Percentiles rank a stretch among this genome's conserved stretches.
These are phyloP conservation scores for Globisporangium nagaii DNA, from an alignment of 352 stramenopile species.

Conservation along the genomic window DNA sequence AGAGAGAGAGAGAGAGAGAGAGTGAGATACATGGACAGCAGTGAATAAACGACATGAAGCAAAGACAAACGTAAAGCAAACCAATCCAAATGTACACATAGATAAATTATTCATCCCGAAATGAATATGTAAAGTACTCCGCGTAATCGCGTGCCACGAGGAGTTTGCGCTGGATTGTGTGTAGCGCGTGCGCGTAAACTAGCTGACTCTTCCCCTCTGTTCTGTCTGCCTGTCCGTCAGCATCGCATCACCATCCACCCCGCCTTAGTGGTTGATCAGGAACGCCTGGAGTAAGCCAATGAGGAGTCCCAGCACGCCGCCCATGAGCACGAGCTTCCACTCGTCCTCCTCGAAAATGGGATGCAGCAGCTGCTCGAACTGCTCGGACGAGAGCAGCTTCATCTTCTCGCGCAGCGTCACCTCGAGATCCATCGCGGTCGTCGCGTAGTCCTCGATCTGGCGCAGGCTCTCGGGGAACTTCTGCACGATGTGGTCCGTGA, in stretches of 20 bases:
- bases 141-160: conserved; percentile 2
- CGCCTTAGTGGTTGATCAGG: conserved; percentile 72
- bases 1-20: background rate
- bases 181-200: background rate
- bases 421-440: conserved; percentile 89
- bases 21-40: background rate
- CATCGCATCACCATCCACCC: background rate
- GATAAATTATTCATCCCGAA: conserved; percentile 44
- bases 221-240: background rate
- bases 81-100: conserved; percentile 31
- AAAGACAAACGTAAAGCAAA: conserved; percentile 6
- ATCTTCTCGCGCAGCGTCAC: conserved; percentile 91
- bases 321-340: conserved; percentile 97
- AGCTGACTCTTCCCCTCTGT: background rate
- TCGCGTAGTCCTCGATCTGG: conserved; percentile 93
- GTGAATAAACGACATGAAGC: background rate
- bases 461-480: conserved; percentile 84
- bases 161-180: background rate
- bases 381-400: conserved; percentile 74
- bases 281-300: conserved; percentile 92
- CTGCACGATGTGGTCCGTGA: conserved; percentile 85
- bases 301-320: conserved; percentile 88
- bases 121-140: background rate
- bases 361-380: conserved; percentile 96
- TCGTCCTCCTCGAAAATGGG: conserved; percentile 99